A percentile compares a stretch with the other conserved stretches of the same genome.
Conservation (phyloP, 257 asterid genomes). For the Solanum habrochaites region DNA sequence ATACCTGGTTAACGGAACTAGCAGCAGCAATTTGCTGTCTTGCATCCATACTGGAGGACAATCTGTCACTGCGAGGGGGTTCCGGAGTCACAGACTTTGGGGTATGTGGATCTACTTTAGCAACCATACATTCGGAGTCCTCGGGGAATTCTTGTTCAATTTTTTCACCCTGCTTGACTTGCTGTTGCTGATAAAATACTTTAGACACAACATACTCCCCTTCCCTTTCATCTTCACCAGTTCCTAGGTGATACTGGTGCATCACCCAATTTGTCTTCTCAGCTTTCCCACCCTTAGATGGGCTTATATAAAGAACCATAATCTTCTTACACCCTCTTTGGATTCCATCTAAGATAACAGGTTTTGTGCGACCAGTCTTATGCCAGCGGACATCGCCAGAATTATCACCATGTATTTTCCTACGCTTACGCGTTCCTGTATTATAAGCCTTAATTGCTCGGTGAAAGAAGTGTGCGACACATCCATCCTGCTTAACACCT, state of each 20-base stretch:
- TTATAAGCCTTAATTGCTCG: slow-evolving; percentile 88
- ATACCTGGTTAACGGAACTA: slow-evolving; percentile 4
- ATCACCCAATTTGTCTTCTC: slow-evolving; percentile 98
- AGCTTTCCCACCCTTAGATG: slow-evolving; percentile 64
- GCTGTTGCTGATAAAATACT: slow-evolving; percentile 87
- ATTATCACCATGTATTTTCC: slow-evolving; percentile 69
- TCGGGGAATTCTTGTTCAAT: slow-evolving; percentile 35
- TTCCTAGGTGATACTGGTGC: slow-evolving; percentile 96
- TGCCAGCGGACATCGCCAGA: slow-evolving; percentile 93
- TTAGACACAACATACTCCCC: slow-evolving; percentile 82
- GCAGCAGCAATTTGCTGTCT: slow-evolving; percentile 19
- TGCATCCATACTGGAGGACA: slow-evolving; percentile 5
- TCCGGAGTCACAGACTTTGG: slow-evolving; percentile 74
- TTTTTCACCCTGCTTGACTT: slow-evolving; percentile 37
- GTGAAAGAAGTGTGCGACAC: slow-evolving; percentile 83
- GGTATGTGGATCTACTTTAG: slow-evolving; percentile 68
- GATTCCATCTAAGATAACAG: slow-evolving; percentile 64
- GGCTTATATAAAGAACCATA: slow-evolving; percentile 77
- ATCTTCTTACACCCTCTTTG: slow-evolving; percentile 95
- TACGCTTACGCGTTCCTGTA: slow-evolving; percentile 86
- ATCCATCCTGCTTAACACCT: slow-evolving; percentile 97
- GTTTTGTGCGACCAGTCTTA: slow-evolving; percentile 90
- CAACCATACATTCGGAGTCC: slow-evolving; percentile 3
- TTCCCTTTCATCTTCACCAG: slow-evolving; percentile 78
- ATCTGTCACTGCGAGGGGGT: slow-evolving; percentile 45